Evolutionary conservation across 2,329 filamentous ascomycete genomes (phyloP), one percentile per base, ranked within the genome.

Genomic region (Dothidotthia symphoricarpi): DNA sequence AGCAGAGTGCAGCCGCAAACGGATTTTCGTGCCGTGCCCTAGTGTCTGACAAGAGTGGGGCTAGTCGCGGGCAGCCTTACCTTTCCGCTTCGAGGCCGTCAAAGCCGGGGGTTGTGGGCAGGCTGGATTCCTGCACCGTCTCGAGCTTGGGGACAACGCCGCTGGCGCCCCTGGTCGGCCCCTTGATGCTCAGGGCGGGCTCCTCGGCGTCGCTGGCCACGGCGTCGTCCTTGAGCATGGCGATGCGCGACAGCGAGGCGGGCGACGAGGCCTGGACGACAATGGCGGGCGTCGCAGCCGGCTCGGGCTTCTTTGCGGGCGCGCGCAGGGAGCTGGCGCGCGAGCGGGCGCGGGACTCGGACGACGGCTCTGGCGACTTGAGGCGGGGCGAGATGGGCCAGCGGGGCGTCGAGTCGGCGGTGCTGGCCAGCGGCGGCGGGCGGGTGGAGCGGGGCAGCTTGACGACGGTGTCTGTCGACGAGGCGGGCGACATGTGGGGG

Each of bases 91-190:
- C 57, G 31, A 60, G 38, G 39, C 50, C 54, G 67, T 73, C 57
- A 46, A 67, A 71, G 11, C 70, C 73, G 11, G 87, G 85, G 1
- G 86, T 86, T 33, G 81, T 82, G 31, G 70, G 71, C 36, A 88
- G 79, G 69, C 88, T 93, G 36, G 85, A 83, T 73, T 96, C 91
- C 63, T 95, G 86, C 12, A 97, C 91, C 0, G 93, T 96, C 69
- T 95, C 91, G 40, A 96, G 71, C 31, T 80, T 80, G 32, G 83
- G 77, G 34, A 75, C 77, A 40, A 45, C 51, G 34, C 75, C 77
- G 59, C 75, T 81, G 35, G 76, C 73, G 43, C 76, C 78, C 49
- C 82, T 80, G 60, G 65, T 55, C 10, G 66, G 57, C 11, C 54
- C 61, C 49, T 74, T 74, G 31, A 67, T 60, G 39, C 55, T 61